Percentiles rank a stretch among this genome's conserved stretches.
These are phyloP conservation scores for Pseudogymnoascus sp. DNA, from an alignment of 2,329 filamentous ascomycete genomes.

Conservation along the genomic window DNA sequence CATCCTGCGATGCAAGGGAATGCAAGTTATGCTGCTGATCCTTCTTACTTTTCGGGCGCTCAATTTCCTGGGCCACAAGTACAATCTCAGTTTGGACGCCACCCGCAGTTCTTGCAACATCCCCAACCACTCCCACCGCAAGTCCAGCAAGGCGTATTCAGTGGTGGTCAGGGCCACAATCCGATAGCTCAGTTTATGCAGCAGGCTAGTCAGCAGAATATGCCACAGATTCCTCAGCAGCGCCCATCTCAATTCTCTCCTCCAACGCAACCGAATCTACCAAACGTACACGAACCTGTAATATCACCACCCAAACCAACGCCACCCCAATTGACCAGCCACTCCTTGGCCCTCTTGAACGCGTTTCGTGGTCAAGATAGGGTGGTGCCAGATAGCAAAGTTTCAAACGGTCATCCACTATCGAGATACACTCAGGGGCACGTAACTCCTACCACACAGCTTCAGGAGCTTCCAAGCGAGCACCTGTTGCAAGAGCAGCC, in stretches of 20 bases:
- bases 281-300: constrained; percentile 23
- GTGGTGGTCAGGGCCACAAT: constrained; percentile 30
- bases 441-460: background rate
- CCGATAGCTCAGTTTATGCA: constrained; percentile 26
- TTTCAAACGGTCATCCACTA: constrained; percentile 16
- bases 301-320: constrained; percentile 21
- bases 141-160: constrained; percentile 46
- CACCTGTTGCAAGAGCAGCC: background rate
- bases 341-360: constrained; percentile 39
- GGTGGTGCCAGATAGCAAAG: constrained; percentile 11
- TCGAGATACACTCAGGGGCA: constrained; percentile 15
- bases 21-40: background rate
- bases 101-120: constrained; percentile 28
- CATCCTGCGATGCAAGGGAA: background rate
- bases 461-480: constrained; percentile 24
- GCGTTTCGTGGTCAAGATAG: constrained; percentile 34
- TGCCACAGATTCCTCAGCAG: constrained; percentile 9
- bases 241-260: constrained; percentile 6
- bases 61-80: constrained; percentile 14
- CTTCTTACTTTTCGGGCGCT: background rate
- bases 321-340: constrained; percentile 32
- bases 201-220: constrained; percentile 13
- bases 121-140: constrained; percentile 41
- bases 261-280: constrained; percentile 22
- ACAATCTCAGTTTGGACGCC: constrained; percentile 16